phyloP scores from a whole-genome alignment of 73 alveolate genomes.

The Effrenium voratum region DNA sequence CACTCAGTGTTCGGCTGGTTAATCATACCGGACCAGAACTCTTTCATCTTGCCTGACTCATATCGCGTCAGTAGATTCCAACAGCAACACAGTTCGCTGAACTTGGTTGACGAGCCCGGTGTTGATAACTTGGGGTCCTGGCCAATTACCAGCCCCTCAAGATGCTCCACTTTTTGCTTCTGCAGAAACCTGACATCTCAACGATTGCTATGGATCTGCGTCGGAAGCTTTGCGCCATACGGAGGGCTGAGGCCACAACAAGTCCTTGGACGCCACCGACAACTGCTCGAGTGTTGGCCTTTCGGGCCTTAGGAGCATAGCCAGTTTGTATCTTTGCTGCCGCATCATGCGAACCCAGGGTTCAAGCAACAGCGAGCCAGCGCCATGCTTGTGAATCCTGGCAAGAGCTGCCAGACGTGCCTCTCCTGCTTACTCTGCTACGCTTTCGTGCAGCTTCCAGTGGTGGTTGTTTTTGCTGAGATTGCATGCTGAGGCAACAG shows the following conservation, averaged over 20 bases:
- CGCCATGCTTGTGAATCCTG: constrained; percentile 68
- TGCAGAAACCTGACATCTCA: constrained; percentile 55
- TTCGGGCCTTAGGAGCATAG: neutral
- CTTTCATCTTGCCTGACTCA: constrained; percentile 59
- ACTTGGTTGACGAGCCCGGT: neutral
- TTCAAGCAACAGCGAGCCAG: neutral
- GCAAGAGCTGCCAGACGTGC: too few species aligned
- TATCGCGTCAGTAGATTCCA: neutral
- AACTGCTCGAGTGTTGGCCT: constrained; percentile 14
- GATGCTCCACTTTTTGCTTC: constrained; percentile 83
- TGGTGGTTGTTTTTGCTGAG: too few species aligned
- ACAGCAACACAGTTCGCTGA: too few species aligned
- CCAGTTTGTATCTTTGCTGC: too few species aligned
- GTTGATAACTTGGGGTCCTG: neutral
- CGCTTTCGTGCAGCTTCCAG: too few species aligned
- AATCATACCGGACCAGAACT: constrained; percentile 93
- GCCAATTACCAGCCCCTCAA: constrained; percentile 76
- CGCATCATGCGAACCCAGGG: too few species aligned
- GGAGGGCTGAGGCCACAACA: neutral
- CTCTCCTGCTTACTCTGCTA: neutral
- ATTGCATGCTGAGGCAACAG: too few species aligned
- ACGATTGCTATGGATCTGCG: neutral
- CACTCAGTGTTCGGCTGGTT: constrained; percentile 28
- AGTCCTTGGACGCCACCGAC: constrained; percentile 3
- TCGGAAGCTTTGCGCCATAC: too few species aligned